phyloP scores from a whole-genome alignment of 176 grass and related monocot genomes.

The Musa schizocarpa region DNA sequence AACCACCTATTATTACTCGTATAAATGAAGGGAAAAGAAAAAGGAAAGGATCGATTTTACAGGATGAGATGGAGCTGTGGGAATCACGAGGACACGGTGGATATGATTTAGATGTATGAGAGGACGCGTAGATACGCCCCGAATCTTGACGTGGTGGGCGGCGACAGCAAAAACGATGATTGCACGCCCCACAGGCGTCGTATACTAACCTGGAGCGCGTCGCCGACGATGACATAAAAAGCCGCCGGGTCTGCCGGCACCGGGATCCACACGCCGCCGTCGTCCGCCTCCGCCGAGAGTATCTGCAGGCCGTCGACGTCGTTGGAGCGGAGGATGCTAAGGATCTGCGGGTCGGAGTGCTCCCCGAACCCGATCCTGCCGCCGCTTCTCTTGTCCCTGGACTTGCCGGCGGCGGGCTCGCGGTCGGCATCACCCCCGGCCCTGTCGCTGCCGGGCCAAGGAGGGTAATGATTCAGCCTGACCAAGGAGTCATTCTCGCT shows the following conservation, averaged over 20 bases:
- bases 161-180: not conserved
- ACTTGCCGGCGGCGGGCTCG: not conserved
- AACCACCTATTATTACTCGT: no score
- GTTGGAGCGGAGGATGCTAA: constrained; percentile 73
- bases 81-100: no score
- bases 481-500: constrained; percentile 72
- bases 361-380: constrained; percentile 71
- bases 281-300: constrained; percentile 13
- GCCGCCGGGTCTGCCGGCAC: constrained; percentile 58
- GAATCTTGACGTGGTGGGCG: no score
- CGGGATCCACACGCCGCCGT: constrained; percentile 33
- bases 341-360: constrained; percentile 81
- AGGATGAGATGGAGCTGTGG: no score
- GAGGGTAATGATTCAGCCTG: constrained; percentile 87
- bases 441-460: not conserved
- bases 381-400: constrained; percentile 26
- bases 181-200: no score
- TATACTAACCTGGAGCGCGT: constrained; percentile 62
- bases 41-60: no score
- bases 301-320: constrained; percentile 74
- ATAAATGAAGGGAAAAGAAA: no score
- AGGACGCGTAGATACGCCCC: no score
- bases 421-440: not conserved
- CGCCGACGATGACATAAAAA: constrained; percentile 69
- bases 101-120: no score